phyloP scores from a whole-genome alignment of 106 monocot species.

The Xerophyta viscosa region DNA sequence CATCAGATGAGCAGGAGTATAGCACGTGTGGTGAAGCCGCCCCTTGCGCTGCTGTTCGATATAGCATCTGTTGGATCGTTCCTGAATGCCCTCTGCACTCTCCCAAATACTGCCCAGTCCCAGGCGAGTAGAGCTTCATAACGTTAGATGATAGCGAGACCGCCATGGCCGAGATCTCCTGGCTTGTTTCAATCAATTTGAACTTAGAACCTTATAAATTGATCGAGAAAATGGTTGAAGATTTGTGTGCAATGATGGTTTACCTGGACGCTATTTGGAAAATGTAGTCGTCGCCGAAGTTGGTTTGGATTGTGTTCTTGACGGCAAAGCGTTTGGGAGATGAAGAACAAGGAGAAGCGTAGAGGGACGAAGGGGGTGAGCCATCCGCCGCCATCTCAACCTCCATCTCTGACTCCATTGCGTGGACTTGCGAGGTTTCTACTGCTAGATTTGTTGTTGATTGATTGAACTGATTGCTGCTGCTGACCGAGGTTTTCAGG shows the following conservation, averaged over 20 bases:
- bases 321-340: conserved; percentile 52
- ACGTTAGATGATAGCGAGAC: conserved; percentile 78
- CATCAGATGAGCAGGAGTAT: conserved; percentile 88
- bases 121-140: conserved; percentile 84
- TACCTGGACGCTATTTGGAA: conserved; percentile 24
- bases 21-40: conserved; percentile 42
- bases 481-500: no score
- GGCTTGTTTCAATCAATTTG: conserved; percentile 20
- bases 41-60: conserved; percentile 2
- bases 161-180: conserved; percentile 62
- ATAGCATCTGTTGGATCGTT: conserved; percentile 72
- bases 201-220: no score
- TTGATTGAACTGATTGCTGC: no score
- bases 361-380: neutral
- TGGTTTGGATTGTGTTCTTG: conserved; percentile 78
- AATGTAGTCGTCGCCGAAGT: conserved; percentile 87
- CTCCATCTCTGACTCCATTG: conserved; percentile 20
- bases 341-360: conserved; percentile 8
- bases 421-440: no score
- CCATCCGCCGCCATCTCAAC: conserved; percentile 8
- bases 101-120: conserved; percentile 74
- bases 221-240: neutral
- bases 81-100: conserved; percentile 73
- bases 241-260: neutral
- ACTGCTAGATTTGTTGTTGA: no score